Conservation (phyloP, 495 filamentous ascomycete species). For the Trichoderma reesei region DNA sequence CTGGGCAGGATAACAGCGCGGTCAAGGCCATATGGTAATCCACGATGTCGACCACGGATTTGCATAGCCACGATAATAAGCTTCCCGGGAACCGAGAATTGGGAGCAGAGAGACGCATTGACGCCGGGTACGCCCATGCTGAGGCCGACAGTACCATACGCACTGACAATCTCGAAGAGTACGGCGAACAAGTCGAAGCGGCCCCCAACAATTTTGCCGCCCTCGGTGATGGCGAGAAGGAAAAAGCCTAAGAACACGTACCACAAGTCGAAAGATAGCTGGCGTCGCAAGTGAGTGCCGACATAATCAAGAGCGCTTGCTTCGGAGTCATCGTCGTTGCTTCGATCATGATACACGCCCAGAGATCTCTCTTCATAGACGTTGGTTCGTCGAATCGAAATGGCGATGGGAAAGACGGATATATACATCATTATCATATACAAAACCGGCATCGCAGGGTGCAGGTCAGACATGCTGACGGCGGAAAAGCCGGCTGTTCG, state of each 20-base stretch:
- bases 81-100: conserved; percentile 76
- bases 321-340: conserved; percentile 30
- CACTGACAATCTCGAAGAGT: conserved; percentile 84
- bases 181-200: conserved; percentile 71
- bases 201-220: conserved; percentile 33
- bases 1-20: conserved; percentile 78
- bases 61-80: conserved; percentile 91
- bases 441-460: conserved; percentile 81
- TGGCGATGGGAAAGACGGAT: conserved; percentile 87
- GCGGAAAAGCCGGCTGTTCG: conserved; percentile 75
- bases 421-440: conserved; percentile 98
- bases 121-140: conserved; percentile 67
- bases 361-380: conserved; percentile 88
- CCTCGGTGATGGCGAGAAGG: conserved; percentile 73
- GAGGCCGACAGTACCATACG: conserved; percentile 91
- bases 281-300: conserved; percentile 69
- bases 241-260: conserved; percentile 74
- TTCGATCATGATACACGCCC: conserved; percentile 54
- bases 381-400: conserved; percentile 80
- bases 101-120: conserved; percentile 68
- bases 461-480: conserved; percentile 59
- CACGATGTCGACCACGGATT: conserved; percentile 83
- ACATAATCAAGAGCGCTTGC: conserved; percentile 62
- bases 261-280: conserved; percentile 74
- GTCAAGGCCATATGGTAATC: conserved; percentile 84